Conservation (phyloP, 73 alveolate genomes). For the Paramecium primaurelia region DNA sequence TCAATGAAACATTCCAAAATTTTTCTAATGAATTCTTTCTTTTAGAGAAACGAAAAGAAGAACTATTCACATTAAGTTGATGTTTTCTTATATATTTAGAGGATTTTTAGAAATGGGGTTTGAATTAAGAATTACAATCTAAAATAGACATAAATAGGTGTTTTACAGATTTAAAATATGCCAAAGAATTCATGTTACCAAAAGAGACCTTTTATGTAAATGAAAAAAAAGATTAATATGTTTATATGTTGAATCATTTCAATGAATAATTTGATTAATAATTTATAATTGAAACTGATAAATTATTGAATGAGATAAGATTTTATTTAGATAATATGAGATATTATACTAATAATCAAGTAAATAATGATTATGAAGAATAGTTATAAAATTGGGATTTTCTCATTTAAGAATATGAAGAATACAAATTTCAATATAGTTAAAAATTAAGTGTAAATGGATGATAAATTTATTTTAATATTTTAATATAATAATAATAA, state of each 20-base stretch:
- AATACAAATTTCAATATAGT: background rate
- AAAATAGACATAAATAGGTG: background rate
- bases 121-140: background rate
- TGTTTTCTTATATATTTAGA: background rate
- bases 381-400: constrained; percentile 11
- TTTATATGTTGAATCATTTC: background rate
- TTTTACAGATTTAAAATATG: background rate
- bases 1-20: background rate
- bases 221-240: background rate
- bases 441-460: background rate
- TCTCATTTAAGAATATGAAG: background rate
- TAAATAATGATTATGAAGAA: background rate
- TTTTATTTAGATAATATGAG: background rate
- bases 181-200: background rate
- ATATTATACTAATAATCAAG: background rate
- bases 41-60: constrained; percentile 24
- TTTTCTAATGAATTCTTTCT: background rate
- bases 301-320: background rate
- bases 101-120: constrained; percentile 6
- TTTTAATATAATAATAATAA: background rate
- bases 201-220: background rate
- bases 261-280: background rate
- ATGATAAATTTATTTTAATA: background rate
- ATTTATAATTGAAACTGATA: background rate
- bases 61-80: background rate